These are phyloP conservation scores for Trifolium fragiferum DNA, from an alignment of 306 rosid genomes.

Conservation along the genomic window DNA sequence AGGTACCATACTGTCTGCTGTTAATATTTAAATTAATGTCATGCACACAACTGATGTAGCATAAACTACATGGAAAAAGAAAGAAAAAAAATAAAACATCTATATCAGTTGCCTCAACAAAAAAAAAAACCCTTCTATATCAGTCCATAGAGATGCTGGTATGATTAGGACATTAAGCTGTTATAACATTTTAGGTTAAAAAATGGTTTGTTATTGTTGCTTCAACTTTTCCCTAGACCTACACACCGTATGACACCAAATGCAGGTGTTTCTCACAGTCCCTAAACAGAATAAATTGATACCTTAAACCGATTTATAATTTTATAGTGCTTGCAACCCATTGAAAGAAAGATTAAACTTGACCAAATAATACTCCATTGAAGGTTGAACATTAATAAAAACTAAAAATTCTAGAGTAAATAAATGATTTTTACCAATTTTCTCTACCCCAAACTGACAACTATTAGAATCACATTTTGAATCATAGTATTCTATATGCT, in stretches of 20 bases:
- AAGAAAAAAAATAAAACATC: too few species aligned
- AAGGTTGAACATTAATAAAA: slow-evolving; percentile 14
- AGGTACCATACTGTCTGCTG: not conserved
- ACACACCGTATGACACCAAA: not conserved
- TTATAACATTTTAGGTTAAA: not conserved
- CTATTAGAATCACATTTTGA: slow-evolving; percentile 4
- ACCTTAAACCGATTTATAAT: slow-evolving; percentile 24
- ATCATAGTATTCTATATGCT: slow-evolving; percentile 4
- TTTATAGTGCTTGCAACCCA: slow-evolving; percentile 22
- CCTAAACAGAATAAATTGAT: slow-evolving; percentile 13
- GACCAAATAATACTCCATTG: slow-evolving; percentile 19
- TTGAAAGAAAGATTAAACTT: slow-evolving; percentile 23
- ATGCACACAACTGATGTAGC: not conserved
- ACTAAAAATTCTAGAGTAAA: not conserved
- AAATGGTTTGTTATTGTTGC: not conserved
- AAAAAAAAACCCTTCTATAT: not conserved
- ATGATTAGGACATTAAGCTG: not conserved
- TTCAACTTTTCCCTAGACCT: not conserved
- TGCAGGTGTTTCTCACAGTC: slow-evolving; percentile 20
- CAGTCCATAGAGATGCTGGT: slow-evolving; percentile 3
- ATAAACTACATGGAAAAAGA: too few species aligned
- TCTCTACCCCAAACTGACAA: slow-evolving; percentile 13
- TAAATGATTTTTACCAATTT: slow-evolving; percentile 3
- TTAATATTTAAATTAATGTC: not conserved
- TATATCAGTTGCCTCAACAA: not conserved